Evolutionary conservation across 352 stramenopile genomes (phyloP).

Genomic region (Phytopythium ostracodes): DNA sequence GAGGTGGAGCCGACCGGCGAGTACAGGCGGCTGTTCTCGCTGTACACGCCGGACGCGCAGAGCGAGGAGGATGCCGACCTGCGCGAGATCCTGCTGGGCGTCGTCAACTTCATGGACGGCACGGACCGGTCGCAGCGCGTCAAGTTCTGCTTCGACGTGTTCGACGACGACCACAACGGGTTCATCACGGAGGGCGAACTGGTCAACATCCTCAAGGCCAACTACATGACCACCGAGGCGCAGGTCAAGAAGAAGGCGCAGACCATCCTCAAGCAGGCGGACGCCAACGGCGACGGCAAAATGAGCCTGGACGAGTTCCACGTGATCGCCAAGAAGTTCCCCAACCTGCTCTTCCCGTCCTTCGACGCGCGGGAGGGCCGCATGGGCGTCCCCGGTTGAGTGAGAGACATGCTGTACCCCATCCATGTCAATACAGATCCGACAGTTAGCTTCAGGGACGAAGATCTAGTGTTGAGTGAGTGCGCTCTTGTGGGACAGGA

Average conservation of each 20-base stretch:
- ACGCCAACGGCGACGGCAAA: conserved; percentile 71
- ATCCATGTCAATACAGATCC: too few relatives aligned
- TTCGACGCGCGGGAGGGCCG: conserved; percentile 29
- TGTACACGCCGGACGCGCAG: conserved; percentile 71
- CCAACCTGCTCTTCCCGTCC: conserved; percentile 86
- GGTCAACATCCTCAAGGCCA: conserved; percentile 88
- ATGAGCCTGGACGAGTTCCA: conserved; percentile 87
- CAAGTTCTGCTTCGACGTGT: conserved; percentile 93
- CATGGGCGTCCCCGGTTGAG: too few relatives aligned
- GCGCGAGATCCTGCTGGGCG: conserved; percentile 87
- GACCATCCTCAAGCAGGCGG: conserved; percentile 79
- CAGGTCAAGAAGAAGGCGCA: conserved; percentile 85
- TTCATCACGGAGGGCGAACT: conserved; percentile 90
- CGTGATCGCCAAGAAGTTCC: conserved; percentile 86
- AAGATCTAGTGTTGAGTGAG: too few relatives aligned
- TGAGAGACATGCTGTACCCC: too few relatives aligned
- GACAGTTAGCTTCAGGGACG: too few relatives aligned
- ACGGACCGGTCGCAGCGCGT: conserved; percentile 80
- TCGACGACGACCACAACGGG: conserved; percentile 91
- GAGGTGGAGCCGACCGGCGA: conserved; percentile 86
- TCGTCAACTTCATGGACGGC: conserved; percentile 86
- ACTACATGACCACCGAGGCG: conserved; percentile 74
- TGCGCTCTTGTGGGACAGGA: too few relatives aligned
- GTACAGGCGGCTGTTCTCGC: conserved; percentile 83
- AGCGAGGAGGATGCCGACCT: conserved; percentile 77